Conservation (phyloP, 2,329 filamentous ascomycete species). For the Botryotinia convoluta region DNA sequence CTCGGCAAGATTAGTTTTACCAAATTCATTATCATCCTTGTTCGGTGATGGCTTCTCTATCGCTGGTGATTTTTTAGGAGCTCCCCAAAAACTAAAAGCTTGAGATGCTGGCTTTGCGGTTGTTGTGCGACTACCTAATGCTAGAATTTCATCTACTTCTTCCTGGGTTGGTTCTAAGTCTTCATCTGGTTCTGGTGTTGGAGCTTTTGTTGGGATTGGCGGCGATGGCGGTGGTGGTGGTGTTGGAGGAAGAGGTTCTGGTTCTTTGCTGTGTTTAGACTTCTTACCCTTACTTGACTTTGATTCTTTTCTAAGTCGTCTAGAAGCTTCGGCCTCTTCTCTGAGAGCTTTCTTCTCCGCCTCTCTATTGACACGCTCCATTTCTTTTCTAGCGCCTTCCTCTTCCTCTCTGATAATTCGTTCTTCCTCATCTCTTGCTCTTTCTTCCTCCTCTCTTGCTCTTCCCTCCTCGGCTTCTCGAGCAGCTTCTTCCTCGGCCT, state of each 20-base stretch:
- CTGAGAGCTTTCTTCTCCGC: constrained; percentile 41
- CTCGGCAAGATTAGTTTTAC: constrained; percentile 10
- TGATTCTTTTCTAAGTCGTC: constrained; percentile 37
- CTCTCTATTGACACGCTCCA: constrained; percentile 38
- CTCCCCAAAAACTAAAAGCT: constrained; percentile 58
- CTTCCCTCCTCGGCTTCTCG: constrained; percentile 40
- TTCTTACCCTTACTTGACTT: constrained; percentile 41
- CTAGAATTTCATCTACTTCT: constrained; percentile 33
- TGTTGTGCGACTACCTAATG: constrained; percentile 2
- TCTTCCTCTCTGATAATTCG: constrained; percentile 41
- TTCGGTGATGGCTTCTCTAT: constrained; percentile 16
- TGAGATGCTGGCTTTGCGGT: constrained; percentile 20
- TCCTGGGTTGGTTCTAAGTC: constrained; percentile 40
- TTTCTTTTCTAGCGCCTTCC: constrained; percentile 41
- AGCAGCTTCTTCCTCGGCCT: constrained; percentile 39
- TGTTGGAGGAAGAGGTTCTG: constrained; percentile 24
- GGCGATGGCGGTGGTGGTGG: constrained; percentile 9
- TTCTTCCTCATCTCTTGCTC: constrained; percentile 41
- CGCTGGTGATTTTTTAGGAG: constrained; percentile 43
- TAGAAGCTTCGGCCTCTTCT: constrained; percentile 38
- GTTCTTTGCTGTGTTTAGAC: constrained; percentile 32
- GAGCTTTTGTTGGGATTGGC: constrained; percentile 9
- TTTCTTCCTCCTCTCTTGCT: constrained; percentile 44
- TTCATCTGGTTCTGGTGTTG: constrained; percentile 15
- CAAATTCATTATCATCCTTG: constrained; percentile 33